Conservation (phyloP, 2,329 filamentous ascomycete species). For the Colletotrichum caudatum region DNA sequence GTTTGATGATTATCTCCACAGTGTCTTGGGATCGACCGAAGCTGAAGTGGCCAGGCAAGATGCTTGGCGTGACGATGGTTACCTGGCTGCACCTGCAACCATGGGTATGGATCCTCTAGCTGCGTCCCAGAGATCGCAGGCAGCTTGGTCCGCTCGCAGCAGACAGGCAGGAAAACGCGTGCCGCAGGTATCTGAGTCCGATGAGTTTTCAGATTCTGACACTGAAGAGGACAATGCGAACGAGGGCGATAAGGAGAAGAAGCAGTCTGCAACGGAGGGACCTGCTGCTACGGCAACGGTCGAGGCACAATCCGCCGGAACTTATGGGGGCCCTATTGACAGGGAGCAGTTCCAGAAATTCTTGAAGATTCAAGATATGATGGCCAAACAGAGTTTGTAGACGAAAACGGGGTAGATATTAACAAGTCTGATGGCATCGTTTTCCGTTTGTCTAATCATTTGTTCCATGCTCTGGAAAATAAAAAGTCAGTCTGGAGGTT, state of each 20-base stretch:
- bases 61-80: neutral
- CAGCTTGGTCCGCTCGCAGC: neutral
- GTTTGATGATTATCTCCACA: slow-evolving; percentile 7
- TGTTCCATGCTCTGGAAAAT: too few relatives aligned
- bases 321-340: neutral
- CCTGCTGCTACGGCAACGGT: neutral
- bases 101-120: neutral
- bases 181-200: neutral
- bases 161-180: neutral
- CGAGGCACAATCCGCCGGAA: neutral
- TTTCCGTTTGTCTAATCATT: too few relatives aligned
- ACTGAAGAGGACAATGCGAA: neutral
- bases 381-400: neutral
- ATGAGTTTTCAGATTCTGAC: neutral
- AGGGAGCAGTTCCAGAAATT: slow-evolving; percentile 8
- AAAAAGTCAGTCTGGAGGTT: too few relatives aligned
- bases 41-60: neutral
- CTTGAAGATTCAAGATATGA: slow-evolving; percentile 5
- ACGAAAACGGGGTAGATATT: too few relatives aligned
- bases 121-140: neutral
- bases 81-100: too few relatives aligned
- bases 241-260: neutral
- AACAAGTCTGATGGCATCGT: too few relatives aligned
- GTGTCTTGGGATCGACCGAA: neutral
- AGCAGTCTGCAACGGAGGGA: neutral